Conservation (phyloP, 768 basidiomycete genomes). For the Hygrophoropsis aurantiaca region DNA sequence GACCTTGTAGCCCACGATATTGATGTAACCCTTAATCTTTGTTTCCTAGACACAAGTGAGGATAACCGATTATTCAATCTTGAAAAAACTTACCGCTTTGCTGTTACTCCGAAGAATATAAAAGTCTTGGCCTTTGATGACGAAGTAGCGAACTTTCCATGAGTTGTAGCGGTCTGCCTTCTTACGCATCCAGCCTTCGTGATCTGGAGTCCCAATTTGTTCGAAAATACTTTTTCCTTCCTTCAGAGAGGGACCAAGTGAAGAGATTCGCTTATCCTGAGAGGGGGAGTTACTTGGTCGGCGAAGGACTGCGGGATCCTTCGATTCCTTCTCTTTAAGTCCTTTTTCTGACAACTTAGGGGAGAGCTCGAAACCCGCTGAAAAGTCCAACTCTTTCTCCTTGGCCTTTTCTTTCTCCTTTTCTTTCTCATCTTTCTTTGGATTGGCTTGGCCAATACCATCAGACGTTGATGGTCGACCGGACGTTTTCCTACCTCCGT, state of each 20-base stretch:
- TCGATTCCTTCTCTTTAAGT: conserved; percentile 15
- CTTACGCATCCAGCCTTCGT: conserved; percentile 94
- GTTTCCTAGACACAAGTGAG: conserved; percentile 60
- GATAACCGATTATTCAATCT: neutral
- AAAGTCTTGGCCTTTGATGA: conserved; percentile 88
- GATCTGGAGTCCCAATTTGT: conserved; percentile 89
- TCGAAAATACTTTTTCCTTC: conserved; percentile 76
- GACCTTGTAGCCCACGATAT: conserved; percentile 89
- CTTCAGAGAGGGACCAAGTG: conserved; percentile 40
- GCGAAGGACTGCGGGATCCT: conserved; percentile 44
- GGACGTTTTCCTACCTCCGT: conserved; percentile 44
- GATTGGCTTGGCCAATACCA: conserved; percentile 25
- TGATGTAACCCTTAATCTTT: conserved; percentile 94
- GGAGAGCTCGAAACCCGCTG: neutral
- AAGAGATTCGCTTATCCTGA: conserved; percentile 17
- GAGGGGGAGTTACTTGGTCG: conserved; percentile 48
- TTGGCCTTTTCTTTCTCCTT: conserved; percentile 25
- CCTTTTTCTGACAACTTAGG: conserved; percentile 18
- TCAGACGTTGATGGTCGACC: conserved; percentile 43
- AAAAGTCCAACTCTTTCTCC: conserved; percentile 13
- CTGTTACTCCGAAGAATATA: conserved; percentile 83
- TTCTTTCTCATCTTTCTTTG: conserved; percentile 21
- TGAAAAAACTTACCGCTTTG: conserved; percentile 34
- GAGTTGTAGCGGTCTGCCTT: conserved; percentile 88
- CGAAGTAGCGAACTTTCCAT: conserved; percentile 91